phyloP scores from a whole-genome alignment of 78 protist species.

The Ministeria vibrans region DNA sequence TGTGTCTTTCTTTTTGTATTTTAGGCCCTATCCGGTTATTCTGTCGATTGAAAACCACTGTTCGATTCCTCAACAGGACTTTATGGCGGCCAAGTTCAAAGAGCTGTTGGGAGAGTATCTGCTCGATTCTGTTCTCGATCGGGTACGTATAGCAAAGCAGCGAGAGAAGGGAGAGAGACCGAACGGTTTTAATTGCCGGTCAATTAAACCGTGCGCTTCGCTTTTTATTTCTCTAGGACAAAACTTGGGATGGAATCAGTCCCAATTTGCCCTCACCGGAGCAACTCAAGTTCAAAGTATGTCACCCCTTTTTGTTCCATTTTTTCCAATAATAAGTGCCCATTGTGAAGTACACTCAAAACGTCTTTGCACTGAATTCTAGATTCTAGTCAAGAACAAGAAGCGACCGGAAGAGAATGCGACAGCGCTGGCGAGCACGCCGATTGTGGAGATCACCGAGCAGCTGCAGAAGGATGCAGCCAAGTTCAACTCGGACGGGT shows the following conservation, averaged over 20 bases:
- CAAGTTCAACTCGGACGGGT: background rate
- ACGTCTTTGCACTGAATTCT: too few relatives aligned
- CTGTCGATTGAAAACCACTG: constrained; percentile 70
- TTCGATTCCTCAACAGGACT: constrained; percentile 15
- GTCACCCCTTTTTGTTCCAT: too few relatives aligned
- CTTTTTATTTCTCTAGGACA: too few relatives aligned
- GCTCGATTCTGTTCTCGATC: background rate
- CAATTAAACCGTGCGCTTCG: too few relatives aligned
- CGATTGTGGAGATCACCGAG: background rate
- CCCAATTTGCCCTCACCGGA: background rate
- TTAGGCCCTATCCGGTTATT: constrained; percentile 78
- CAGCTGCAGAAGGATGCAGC: background rate
- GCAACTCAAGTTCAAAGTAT: background rate
- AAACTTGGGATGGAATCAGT: too few relatives aligned
- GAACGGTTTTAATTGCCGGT: too few relatives aligned
- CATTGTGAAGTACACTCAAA: too few relatives aligned
- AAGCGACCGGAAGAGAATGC: too few relatives aligned
- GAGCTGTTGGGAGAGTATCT: background rate
- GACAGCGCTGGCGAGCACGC: background rate
- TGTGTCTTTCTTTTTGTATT: too few relatives aligned
- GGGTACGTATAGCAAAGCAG: too few relatives aligned
- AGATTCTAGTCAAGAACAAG: background rate
- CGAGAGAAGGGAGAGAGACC: too few relatives aligned
- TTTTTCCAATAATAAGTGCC: too few relatives aligned
- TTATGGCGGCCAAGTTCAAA: background rate